These are phyloP conservation scores for Hapsidospora chrysogenum DNA, from an alignment of 495 filamentous ascomycete species.

Conservation along the genomic window DNA sequence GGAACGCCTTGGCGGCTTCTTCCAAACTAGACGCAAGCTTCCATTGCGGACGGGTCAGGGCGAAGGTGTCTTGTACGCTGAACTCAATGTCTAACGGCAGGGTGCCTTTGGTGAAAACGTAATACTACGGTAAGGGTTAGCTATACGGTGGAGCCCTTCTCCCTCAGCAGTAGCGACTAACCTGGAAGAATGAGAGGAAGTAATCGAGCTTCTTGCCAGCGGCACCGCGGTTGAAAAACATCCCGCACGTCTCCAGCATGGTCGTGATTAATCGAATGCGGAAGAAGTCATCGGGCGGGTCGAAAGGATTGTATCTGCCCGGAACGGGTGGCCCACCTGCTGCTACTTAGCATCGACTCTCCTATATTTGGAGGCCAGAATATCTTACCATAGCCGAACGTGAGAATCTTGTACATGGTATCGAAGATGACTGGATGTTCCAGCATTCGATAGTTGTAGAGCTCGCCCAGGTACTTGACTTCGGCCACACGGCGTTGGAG, in stretches of 20 bases:
- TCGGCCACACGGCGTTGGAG: constrained; percentile 92
- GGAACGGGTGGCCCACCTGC: constrained; percentile 62
- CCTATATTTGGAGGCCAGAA: not conserved
- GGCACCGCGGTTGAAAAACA: constrained; percentile 86
- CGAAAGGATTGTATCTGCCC: constrained; percentile 54
- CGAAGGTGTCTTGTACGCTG: constrained; percentile 83
- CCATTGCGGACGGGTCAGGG: constrained; percentile 76
- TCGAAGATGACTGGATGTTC: constrained; percentile 95
- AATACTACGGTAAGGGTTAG: constrained; percentile 51
- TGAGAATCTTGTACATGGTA: constrained; percentile 82
- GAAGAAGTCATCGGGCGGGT: constrained; percentile 91
- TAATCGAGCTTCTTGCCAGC: constrained; percentile 97
- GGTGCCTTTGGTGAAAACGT: constrained; percentile 82
- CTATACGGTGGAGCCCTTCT: not conserved
- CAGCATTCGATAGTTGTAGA: constrained; percentile 96
- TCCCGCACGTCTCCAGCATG: constrained; percentile 85
- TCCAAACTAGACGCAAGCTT: constrained; percentile 64
- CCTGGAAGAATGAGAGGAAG: constrained; percentile 90
- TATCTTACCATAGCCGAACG: constrained; percentile 63
- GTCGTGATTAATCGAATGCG: constrained; percentile 78
- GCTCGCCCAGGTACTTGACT: constrained; percentile 89
- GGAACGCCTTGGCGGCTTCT: constrained; percentile 71
- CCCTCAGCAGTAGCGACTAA: constrained; percentile 8
- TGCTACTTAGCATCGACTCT: constrained; percentile 16
- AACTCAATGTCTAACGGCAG: constrained; percentile 97